Evolutionary conservation across 2,329 filamentous ascomycete genomes (phyloP).

Genomic region (Helminthosporium solani): DNA sequence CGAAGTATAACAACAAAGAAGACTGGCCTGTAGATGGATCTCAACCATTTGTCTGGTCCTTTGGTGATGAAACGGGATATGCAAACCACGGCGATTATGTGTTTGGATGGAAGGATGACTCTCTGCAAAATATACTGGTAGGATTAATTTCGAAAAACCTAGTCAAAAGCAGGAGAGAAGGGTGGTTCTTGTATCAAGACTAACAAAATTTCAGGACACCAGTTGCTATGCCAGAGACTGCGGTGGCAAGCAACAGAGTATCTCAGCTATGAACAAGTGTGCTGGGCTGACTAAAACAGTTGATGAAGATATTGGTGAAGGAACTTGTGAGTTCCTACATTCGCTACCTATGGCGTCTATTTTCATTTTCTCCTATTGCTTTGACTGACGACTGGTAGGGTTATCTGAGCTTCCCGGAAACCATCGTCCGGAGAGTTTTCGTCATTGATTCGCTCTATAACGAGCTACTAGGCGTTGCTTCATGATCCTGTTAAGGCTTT

Average conservation of each 20-base stretch:
- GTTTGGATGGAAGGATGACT: constrained; percentile 52
- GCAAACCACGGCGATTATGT: constrained; percentile 54
- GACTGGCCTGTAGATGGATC: constrained; percentile 18
- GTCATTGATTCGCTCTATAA: not conserved
- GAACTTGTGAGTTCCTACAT: constrained; percentile 26
- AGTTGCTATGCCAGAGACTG: constrained; percentile 11
- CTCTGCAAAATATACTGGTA: constrained; percentile 12
- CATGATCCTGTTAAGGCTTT: too few relatives aligned
- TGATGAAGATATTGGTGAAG: constrained; percentile 45
- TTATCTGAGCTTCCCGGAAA: not conserved
- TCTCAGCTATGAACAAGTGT: constrained; percentile 14
- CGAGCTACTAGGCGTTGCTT: too few relatives aligned
- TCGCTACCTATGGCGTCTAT: not conserved
- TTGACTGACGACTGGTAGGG: not conserved
- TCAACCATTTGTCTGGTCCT: constrained; percentile 20
- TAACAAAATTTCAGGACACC: constrained; percentile 5
- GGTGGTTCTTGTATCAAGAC: not conserved
- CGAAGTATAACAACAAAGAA: constrained; percentile 11
- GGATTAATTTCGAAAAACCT: too few relatives aligned
- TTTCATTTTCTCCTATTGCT: not conserved
- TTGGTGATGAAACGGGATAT: constrained; percentile 38
- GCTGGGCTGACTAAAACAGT: constrained; percentile 47
- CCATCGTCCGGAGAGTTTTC: not conserved
- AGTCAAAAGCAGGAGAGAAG: too few relatives aligned
- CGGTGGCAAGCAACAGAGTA: constrained; percentile 12